Evolutionary conservation across 2,329 filamentous ascomycete species (phyloP), one percentile per base, ranked within the genome.

Genomic region (Calonectria multiphialidica): DNA sequence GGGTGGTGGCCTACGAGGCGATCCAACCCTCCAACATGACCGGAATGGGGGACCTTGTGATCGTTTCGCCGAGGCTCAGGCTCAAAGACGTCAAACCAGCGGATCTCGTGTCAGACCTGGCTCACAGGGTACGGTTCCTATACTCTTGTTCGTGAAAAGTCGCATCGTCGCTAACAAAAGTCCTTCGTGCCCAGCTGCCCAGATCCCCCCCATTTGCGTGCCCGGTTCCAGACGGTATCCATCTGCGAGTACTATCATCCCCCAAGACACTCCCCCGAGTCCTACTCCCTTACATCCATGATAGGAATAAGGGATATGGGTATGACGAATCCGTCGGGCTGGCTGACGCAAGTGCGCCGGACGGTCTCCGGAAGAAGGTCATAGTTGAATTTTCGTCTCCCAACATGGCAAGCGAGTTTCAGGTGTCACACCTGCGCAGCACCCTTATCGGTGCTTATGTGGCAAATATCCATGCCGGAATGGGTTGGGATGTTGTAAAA

Each of bases 361-460:
- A 79, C 4, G 66, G 76, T 0, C 47, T 23, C 0, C 72, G 40
- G 28, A 80, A 77, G 78, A 84, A 81, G 79, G 83, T 92, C 18
- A 86, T 95, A 33, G 87, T 95, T 65, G 93, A 95, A 75, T 95
- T 93, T 81, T 94, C 92, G 0, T 94, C 92, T 1, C 93, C 93
- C 1, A 94, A 94, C 76, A 93, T 94, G 73, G 93, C 91, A 16
- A 93, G 92, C 75, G 91, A 92, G n/a, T 94, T 94, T 82, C 90
- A 92, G 73, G 91, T 91, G 3, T 89, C 90, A 1, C 93, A 94
- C 83, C 84, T 94, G 76, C 86, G 93, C 75, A 93, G 91, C 78
- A 94, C 93, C 40, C 91, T 94, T 69, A 91, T 94, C 53, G 93
- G 93, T 37, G 88, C 90, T 2, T 94, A 93, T 79, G 82, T 94